Percentiles rank a stretch among this genome's conserved stretches.
phyloP scores from a whole-genome alignment of 352 stramenopile species.

The Lagenidium giganteum region DNA sequence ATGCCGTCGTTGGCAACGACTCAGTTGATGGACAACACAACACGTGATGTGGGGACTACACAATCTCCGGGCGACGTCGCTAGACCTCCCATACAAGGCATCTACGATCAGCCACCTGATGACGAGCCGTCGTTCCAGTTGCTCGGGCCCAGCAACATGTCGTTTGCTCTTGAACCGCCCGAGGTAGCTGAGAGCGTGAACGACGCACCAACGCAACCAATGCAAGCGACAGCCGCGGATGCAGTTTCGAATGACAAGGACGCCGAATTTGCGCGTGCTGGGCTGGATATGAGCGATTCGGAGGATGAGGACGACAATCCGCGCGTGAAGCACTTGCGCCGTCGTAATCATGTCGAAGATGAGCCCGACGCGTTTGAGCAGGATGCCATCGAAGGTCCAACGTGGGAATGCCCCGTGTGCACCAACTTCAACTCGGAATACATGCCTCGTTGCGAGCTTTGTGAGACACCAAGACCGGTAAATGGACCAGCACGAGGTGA shows the following conservation, averaged over 20 bases:
- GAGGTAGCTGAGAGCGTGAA: too few species aligned
- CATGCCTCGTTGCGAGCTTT: constrained; percentile 37
- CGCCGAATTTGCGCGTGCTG: constrained; percentile 27
- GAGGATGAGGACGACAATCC: constrained; percentile 20
- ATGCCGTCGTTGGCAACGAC: too few species aligned
- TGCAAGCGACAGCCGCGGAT: constrained; percentile 5
- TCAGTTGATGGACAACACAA: too few species aligned
- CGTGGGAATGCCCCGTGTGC: constrained; percentile 35
- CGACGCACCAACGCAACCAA: background rate
- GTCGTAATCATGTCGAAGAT: background rate
- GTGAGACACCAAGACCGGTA: constrained; percentile 26
- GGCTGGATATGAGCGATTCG: constrained; percentile 43
- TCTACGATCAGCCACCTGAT: background rate
- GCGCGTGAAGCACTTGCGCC: constrained; percentile 7
- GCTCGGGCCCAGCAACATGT: constrained; percentile 24
- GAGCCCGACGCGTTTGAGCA: too few species aligned
- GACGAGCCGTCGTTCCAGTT: constrained; percentile 48
- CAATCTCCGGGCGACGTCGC: too few species aligned
- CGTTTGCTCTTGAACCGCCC: too few species aligned
- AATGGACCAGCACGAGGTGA: too few species aligned
- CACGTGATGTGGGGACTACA: too few species aligned
- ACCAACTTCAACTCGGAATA: constrained; percentile 39
- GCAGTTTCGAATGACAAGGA: constrained; percentile 11
- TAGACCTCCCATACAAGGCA: too few species aligned
- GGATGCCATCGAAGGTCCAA: background rate